Conservation (phyloP, 768 basidiomycete species). For the Rhodosporidiobolus odoratus region DNA sequence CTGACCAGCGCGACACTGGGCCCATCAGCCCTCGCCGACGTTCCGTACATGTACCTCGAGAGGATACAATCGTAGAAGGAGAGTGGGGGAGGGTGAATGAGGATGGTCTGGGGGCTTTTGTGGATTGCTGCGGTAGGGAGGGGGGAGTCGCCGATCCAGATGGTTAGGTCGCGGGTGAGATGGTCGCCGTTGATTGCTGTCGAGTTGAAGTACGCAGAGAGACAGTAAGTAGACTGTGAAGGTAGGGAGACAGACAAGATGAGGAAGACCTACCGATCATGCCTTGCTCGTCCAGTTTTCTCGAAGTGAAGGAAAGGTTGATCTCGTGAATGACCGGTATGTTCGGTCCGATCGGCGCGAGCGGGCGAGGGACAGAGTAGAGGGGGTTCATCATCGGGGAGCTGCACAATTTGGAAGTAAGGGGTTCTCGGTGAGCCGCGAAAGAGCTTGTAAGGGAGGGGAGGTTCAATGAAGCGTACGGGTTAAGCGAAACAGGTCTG, state of each 20-base stretch:
- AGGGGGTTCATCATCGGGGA: conserved; percentile 37
- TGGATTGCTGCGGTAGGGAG: not conserved
- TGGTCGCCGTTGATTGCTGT: conserved; percentile 84
- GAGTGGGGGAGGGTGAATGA: conserved; percentile 60
- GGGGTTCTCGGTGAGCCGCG: not conserved
- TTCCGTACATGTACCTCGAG: no score
- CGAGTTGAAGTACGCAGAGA: conserved; percentile 59
- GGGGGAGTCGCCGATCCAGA: conserved; percentile 65
- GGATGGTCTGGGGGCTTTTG: not conserved
- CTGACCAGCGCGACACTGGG: no score
- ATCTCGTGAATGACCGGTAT: conserved; percentile 3
- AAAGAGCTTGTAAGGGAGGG: not conserved
- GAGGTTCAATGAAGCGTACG: not conserved
- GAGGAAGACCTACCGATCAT: conserved; percentile 7
- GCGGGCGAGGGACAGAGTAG: conserved; percentile 74
- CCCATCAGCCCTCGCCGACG: no score
- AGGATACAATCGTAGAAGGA: no score
- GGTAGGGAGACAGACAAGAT: not conserved
- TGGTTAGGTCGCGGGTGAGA: conserved; percentile 72
- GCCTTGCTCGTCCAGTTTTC: not conserved
- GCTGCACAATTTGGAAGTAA: not conserved
- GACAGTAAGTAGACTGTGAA: not conserved
- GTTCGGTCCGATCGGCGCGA: conserved; percentile 60
- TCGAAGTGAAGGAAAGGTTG: not conserved
- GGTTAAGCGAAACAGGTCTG: not conserved